Percentiles rank a stretch among this genome's conserved stretches.
Conservation (phyloP, 345 rosid species). For the Cardamine chenopodiifolia region DNA sequence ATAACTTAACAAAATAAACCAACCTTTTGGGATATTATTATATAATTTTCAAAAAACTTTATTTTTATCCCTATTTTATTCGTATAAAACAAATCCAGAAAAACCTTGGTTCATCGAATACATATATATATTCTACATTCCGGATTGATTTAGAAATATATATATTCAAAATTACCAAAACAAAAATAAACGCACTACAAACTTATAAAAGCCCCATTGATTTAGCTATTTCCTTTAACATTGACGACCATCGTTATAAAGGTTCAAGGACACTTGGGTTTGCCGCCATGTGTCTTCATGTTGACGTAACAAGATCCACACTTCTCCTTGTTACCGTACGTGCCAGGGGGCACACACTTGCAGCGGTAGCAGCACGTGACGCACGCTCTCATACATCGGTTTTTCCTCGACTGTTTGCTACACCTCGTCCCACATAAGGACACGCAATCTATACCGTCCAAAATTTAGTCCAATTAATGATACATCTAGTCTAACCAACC, state of each 20-base stretch:
- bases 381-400: conserved; percentile 76
- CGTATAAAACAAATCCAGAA: neutral
- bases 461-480: neutral
- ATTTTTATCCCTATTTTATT: neutral
- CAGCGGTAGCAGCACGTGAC: conserved; percentile 85
- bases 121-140: conserved; percentile 2
- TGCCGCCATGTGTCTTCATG: conserved; percentile 72
- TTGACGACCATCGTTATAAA: neutral
- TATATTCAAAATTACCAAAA: conserved; percentile 9
- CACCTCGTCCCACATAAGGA: conserved; percentile 77
- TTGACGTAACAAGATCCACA: conserved; percentile 89
- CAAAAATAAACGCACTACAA: conserved; percentile 17
- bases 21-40: neutral
- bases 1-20: neutral
- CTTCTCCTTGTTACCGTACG: conserved; percentile 76
- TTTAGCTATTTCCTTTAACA: neutral
- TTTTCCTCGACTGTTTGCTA: conserved; percentile 69
- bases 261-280: conserved; percentile 70
- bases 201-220: neutral
- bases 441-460: conserved; percentile 60
- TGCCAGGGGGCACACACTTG: conserved; percentile 97
- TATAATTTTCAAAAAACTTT: neutral
- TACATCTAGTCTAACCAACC: neutral
- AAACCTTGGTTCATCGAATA: neutral
- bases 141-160: too few relatives aligned